Percentiles rank a stretch among this genome's conserved stretches.
phyloP scores from a whole-genome alignment of 225 moss, liverwort and hornwort genomes.

The Bryum argenteum region DNA sequence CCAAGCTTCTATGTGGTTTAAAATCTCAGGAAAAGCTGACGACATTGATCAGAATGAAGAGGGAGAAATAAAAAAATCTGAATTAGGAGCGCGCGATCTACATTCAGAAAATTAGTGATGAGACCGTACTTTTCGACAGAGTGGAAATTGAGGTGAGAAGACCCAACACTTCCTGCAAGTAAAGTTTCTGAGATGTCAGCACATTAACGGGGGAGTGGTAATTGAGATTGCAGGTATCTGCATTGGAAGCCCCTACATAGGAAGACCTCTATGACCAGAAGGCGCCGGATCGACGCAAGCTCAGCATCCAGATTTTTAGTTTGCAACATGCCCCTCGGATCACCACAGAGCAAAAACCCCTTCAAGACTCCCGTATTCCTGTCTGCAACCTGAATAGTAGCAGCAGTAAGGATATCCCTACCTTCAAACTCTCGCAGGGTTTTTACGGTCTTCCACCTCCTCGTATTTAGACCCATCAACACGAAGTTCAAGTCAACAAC shows the following conservation, averaged over 20 bases:
- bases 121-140: too few relatives aligned
- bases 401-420: constrained; percentile 46
- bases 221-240: constrained; percentile 16
- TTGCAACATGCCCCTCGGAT: constrained; percentile 35
- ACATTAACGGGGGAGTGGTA: neutral
- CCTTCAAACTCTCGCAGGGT: constrained; percentile 64
- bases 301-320: constrained; percentile 44
- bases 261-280: constrained; percentile 35
- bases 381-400: neutral
- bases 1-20: too few relatives aligned
- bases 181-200: neutral
- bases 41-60: neutral
- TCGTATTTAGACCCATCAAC: neutral
- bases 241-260: constrained; percentile 12
- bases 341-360: neutral
- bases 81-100: too few relatives aligned
- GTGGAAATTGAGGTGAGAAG: too few relatives aligned
- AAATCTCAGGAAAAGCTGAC: too few relatives aligned
- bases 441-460: constrained; percentile 26
- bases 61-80: neutral
- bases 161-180: neutral
- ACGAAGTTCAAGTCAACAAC: neutral
- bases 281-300: constrained; percentile 46
- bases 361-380: constrained; percentile 8
- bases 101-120: too few relatives aligned